phyloP scores from a whole-genome alignment of 2,329 filamentous ascomycete genomes.

The Stagonosporopsis rhizophila region DNA sequence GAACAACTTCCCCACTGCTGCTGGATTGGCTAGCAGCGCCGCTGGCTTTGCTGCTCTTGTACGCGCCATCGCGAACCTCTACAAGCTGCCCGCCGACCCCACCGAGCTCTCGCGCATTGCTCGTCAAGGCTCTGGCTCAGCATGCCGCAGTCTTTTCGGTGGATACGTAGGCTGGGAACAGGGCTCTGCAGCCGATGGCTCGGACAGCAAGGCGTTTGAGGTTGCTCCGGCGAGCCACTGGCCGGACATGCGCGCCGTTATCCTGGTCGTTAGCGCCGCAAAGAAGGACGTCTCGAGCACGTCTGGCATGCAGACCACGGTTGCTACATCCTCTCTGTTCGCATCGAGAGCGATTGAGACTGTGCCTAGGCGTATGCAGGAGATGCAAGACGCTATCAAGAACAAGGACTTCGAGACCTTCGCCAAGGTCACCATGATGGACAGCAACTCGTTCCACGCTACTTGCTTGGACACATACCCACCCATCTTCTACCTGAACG shows the following conservation, averaged over 20 bases:
- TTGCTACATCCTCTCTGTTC: conserved; percentile 90
- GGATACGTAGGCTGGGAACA: conserved; percentile 96
- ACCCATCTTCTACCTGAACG: conserved; percentile 98
- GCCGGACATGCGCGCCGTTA: conserved; percentile 91
- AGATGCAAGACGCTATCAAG: conserved; percentile 83
- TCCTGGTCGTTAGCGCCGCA: conserved; percentile 88
- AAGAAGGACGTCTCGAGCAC: conserved; percentile 97
- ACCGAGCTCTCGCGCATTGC: conserved; percentile 88
- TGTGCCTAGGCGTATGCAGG: conserved; percentile 81
- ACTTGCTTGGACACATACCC: conserved; percentile 94
- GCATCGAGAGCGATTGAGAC: conserved; percentile 74
- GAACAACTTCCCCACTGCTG: conserved; percentile 99
- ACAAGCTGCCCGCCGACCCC: conserved; percentile 80
- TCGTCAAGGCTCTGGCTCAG: conserved; percentile 91
- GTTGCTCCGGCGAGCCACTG: conserved; percentile 90
- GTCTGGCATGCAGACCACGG: conserved; percentile 95
- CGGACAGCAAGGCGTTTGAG: conserved; percentile 85
- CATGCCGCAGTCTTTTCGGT: conserved; percentile 90
- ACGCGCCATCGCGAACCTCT: conserved; percentile 88
- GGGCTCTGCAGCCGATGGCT: conserved; percentile 77
- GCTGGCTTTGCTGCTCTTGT: conserved; percentile 73
- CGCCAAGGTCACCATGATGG: conserved; percentile 90
- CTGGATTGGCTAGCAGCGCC: conserved; percentile 75
- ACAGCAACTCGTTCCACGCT: conserved; percentile 97
- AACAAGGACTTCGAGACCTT: conserved; percentile 84